phyloP scores from a whole-genome alignment of 1,284 basidiomycete genomes.

The Ustilago vetiveriae region DNA sequence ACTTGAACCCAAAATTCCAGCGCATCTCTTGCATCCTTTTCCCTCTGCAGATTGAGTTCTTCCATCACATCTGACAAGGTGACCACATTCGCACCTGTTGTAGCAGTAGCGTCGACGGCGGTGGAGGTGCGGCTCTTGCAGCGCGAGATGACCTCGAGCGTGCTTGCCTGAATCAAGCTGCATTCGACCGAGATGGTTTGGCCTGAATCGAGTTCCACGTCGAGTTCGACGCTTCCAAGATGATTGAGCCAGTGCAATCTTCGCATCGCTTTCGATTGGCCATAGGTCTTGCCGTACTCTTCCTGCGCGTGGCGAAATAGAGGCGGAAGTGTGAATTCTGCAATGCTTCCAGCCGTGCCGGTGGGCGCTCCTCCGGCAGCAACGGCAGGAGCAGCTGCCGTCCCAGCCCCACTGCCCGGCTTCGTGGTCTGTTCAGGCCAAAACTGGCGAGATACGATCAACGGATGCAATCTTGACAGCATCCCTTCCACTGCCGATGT shows the following conservation, averaged over 20 bases:
- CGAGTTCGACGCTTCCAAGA: slow-evolving; percentile 56
- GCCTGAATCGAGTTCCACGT: slow-evolving; percentile 50
- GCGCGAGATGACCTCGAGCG: slow-evolving; percentile 34
- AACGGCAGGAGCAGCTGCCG: background rate
- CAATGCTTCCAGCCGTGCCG: slow-evolving; percentile 10
- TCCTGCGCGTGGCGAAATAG: slow-evolving; percentile 49
- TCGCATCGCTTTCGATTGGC: slow-evolving; percentile 40
- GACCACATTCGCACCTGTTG: slow-evolving; percentile 9
- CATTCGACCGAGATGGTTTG: slow-evolving; percentile 38
- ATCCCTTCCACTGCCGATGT: slow-evolving; percentile 28
- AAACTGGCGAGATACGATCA: slow-evolving; percentile 63
- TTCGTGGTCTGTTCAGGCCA: slow-evolving; percentile 56
- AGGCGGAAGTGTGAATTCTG: slow-evolving; percentile 50
- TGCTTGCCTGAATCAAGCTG: slow-evolving; percentile 31
- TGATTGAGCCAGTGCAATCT: slow-evolving; percentile 53
- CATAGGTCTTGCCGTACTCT: slow-evolving; percentile 32
- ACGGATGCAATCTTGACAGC: slow-evolving; percentile 49
- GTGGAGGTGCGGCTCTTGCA: slow-evolving; percentile 3
- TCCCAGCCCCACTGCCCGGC: background rate
- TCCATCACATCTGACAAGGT: slow-evolving; percentile 43
- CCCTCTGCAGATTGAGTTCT: slow-evolving; percentile 41
- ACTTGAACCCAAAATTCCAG: slow-evolving; percentile 32
- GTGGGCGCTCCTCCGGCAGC: background rate
- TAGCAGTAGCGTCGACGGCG: background rate
- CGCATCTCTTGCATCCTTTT: slow-evolving; percentile 36